A percentile compares a stretch with the other conserved stretches of the same genome.
Conservation (phyloP, 495 filamentous ascomycete genomes). For the Lasiosphaeriaceae sp. region DNA sequence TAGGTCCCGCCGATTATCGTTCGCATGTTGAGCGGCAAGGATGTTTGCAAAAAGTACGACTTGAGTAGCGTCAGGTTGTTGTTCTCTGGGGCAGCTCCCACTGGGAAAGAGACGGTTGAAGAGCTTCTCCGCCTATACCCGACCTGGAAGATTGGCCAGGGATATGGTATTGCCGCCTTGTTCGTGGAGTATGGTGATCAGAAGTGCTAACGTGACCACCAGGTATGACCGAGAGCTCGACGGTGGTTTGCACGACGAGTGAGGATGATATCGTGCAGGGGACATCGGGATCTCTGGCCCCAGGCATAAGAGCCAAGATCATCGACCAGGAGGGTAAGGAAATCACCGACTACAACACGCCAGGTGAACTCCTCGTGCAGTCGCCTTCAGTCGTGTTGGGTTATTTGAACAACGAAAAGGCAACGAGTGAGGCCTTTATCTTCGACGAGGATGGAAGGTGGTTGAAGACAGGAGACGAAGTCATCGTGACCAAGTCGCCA, state of each 20-base stretch:
- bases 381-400: conserved; percentile 75
- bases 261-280: conserved; percentile 67
- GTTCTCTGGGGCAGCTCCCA: conserved; percentile 80
- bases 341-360: conserved; percentile 69
- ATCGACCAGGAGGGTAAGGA: conserved; percentile 71
- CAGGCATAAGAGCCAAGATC: conserved; percentile 63
- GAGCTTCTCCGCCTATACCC: conserved; percentile 65
- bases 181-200: not conserved
- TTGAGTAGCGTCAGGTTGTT: conserved; percentile 62
- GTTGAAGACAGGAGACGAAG: conserved; percentile 86
- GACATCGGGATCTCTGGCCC: conserved; percentile 67
- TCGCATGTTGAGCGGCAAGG: conserved; percentile 64
- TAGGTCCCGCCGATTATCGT: conserved; percentile 87
- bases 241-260: conserved; percentile 65
- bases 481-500: conserved; percentile 59
- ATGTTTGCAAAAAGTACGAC: conserved; percentile 65
- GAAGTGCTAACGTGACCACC: not conserved
- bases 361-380: conserved; percentile 75
- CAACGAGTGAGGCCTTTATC: conserved; percentile 75
- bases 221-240: conserved; percentile 80
- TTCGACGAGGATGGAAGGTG: conserved; percentile 67
- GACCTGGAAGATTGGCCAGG: conserved; percentile 65
- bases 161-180: conserved; percentile 59
- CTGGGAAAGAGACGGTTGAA: conserved; percentile 73
- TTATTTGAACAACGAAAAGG: conserved; percentile 81